These are phyloP conservation scores for Cercospora beticola DNA, from an alignment of 2,329 filamentous ascomycete species.

Conservation along the genomic window DNA sequence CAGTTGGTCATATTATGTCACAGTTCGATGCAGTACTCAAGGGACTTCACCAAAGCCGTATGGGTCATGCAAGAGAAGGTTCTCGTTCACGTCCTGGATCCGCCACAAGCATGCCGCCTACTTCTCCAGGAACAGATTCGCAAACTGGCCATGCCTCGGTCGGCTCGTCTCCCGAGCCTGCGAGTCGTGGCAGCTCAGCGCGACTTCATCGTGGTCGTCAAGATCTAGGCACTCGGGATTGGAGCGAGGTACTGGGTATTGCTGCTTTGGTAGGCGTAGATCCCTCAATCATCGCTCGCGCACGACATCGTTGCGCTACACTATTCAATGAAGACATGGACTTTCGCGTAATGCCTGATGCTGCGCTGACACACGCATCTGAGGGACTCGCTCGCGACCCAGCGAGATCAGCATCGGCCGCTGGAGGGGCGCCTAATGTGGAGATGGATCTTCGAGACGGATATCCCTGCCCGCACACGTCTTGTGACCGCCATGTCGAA, in stretches of 20 bases:
- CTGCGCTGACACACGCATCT: background rate
- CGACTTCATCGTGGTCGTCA: background rate
- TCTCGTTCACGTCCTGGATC: slow-evolving; percentile 14
- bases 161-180: background rate
- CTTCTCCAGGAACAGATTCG: background rate
- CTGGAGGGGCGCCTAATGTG: background rate
- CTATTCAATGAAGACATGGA: slow-evolving; percentile 72
- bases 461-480: slow-evolving; percentile 29
- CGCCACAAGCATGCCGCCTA: background rate
- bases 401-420: slow-evolving; percentile 25
- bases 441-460: background rate
- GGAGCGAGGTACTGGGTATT: slow-evolving; percentile 79
- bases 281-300: slow-evolving; percentile 62
- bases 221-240: slow-evolving; percentile 62
- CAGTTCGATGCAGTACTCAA: slow-evolving; percentile 69
- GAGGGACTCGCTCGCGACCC: background rate
- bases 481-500: slow-evolving; percentile 32
- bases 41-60: slow-evolving; percentile 61
- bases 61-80: slow-evolving; percentile 26
- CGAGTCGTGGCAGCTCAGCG: background rate
- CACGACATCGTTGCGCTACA: slow-evolving; percentile 70
- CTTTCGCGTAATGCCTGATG: slow-evolving; percentile 28
- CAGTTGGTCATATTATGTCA: slow-evolving; percentile 67
- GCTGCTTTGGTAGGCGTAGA: slow-evolving; percentile 74
- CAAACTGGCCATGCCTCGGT: background rate